phyloP scores from a whole-genome alignment of 805 yeast species.

The Zygoascus bituminiphila region DNA sequence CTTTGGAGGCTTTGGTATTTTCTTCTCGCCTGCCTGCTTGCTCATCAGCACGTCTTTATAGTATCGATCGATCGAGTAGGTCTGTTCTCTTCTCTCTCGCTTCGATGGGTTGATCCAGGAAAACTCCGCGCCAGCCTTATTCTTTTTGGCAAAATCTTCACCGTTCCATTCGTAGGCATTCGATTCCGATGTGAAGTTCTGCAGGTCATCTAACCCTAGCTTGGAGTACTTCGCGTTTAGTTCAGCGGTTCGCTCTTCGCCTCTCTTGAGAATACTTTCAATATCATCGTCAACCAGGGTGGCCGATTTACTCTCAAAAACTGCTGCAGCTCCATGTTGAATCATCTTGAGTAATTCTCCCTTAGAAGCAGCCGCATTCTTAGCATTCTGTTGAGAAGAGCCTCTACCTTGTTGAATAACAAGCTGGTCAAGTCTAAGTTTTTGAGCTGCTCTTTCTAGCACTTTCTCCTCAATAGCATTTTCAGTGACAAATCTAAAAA shows the following conservation, averaged over 20 bases:
- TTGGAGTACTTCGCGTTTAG: constrained; percentile 75
- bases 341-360: constrained; percentile 92
- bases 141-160: constrained; percentile 55
- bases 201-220: constrained; percentile 86
- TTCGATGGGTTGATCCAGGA: constrained; percentile 77
- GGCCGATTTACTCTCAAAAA: constrained; percentile 47
- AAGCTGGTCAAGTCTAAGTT: constrained; percentile 81
- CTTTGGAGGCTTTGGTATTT: constrained; percentile 75
- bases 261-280: constrained; percentile 69
- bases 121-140: constrained; percentile 26
- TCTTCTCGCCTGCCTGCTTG: constrained; percentile 35
- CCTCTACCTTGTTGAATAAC: constrained; percentile 86
- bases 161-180: constrained; percentile 96
- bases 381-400: constrained; percentile 33
- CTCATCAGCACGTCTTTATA: constrained; percentile 70
- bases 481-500: constrained; percentile 87
- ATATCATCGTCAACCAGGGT: constrained; percentile 34
- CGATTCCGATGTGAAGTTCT: constrained; percentile 76
- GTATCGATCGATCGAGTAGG: constrained; percentile 79
- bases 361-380: constrained; percentile 35
- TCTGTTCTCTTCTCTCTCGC: constrained; percentile 40
- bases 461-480: constrained; percentile 96
- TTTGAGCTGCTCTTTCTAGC: constrained; percentile 91
- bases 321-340: constrained; percentile 89
- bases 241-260: constrained; percentile 72